A percentile compares a stretch with the other conserved stretches of the same genome.
Evolutionary conservation across 495 filamentous ascomycete genomes (phyloP).

Genomic region (Cercophora samala): DNA sequence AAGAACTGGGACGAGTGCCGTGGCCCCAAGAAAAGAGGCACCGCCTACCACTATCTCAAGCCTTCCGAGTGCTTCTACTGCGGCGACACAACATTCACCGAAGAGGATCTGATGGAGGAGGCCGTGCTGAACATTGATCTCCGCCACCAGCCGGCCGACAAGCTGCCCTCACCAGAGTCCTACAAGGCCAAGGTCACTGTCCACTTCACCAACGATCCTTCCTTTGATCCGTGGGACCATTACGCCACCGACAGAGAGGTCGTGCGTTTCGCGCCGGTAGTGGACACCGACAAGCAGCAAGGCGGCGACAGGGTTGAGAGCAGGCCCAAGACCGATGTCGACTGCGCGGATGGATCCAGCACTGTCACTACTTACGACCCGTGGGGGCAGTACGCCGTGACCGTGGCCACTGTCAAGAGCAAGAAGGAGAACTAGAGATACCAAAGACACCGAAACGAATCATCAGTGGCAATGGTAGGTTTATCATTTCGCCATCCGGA

Average conservation of each 20-base stretch:
- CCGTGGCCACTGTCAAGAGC: not conserved
- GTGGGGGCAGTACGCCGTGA: not conserved
- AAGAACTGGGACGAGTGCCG: not conserved
- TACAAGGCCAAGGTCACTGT: not conserved
- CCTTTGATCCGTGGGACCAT: not conserved
- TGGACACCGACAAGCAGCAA: not conserved
- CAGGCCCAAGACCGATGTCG: not conserved
- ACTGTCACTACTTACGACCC: not conserved
- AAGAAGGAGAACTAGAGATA: not conserved
- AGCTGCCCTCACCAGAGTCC: not conserved
- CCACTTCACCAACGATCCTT: not conserved
- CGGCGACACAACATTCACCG: not conserved
- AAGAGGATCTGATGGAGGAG: not conserved
- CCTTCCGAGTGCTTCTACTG: not conserved
- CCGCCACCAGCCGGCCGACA: not conserved
- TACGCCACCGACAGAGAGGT: not conserved
- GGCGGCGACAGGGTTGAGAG: not conserved
- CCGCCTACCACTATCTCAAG: not conserved
- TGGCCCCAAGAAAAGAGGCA: not conserved
- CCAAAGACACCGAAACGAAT: not conserved
- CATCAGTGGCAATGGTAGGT: no score
- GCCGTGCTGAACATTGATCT: not conserved
- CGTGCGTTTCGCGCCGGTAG: no score
- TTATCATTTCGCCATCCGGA: no score
- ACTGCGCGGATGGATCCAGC: not conserved